Conservation (phyloP, 2,329 filamentous ascomycete species). For the Lecanoromycetidae sp. region DNA sequence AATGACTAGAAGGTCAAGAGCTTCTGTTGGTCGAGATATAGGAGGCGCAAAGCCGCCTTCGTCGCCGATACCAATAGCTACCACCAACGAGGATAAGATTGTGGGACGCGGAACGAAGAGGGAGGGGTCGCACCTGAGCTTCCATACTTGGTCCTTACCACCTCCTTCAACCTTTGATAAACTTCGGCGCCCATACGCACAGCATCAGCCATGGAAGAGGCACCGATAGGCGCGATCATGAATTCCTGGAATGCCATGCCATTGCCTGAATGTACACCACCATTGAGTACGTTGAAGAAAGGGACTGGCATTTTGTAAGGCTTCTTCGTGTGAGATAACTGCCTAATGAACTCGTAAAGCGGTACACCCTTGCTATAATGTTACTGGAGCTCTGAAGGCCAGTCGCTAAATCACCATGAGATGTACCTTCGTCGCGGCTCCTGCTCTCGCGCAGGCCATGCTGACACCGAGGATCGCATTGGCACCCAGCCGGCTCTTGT, state of each 20-base stretch:
- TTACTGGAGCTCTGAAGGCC: neutral
- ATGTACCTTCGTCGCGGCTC: conserved; percentile 67
- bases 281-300: conserved; percentile 89
- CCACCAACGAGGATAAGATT: too few species aligned
- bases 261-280: conserved; percentile 91
- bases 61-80: conserved; percentile 58
- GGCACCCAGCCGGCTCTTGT: conserved; percentile 79
- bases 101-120: too few species aligned
- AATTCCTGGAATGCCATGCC: conserved; percentile 91
- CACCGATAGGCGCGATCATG: conserved; percentile 81
- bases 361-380: conserved; percentile 48
- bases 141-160: conserved; percentile 98
- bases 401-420: neutral
- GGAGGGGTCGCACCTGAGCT: conserved; percentile 76
- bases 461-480: conserved; percentile 80
- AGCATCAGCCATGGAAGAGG: conserved; percentile 85
- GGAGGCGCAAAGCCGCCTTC: conserved; percentile 99
- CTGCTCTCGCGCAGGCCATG: conserved; percentile 75
- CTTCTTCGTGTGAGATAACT: conserved; percentile 80
- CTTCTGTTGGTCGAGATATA: conserved; percentile 99
- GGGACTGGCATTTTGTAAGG: conserved; percentile 80
- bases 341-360: conserved; percentile 76
- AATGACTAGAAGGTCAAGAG: conserved; percentile 87
- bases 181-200: conserved; percentile 94
- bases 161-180: conserved; percentile 91